phyloP scores from a whole-genome alignment of 2,329 filamentous ascomycete species.

The Cercospora beticola region DNA sequence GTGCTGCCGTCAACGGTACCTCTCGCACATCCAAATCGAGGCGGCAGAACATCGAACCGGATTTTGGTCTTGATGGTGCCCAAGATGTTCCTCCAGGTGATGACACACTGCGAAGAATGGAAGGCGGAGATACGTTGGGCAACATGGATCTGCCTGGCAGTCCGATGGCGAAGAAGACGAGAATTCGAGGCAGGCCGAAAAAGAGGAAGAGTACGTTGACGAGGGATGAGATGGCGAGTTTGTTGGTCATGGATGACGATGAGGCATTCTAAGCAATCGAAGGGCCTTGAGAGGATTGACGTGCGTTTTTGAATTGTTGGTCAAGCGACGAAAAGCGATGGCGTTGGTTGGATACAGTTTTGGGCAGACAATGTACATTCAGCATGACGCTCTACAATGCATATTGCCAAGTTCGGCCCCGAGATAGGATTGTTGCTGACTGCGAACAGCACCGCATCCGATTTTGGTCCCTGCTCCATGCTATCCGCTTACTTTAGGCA shows the following conservation, averaged over 20 bases:
- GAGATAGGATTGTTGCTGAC: not conserved
- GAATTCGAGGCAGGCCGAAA: constrained; percentile 57
- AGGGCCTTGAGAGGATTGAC: not conserved
- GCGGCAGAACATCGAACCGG: constrained; percentile 4
- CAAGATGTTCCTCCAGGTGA: constrained; percentile 31
- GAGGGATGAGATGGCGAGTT: constrained; percentile 69
- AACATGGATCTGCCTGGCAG: constrained; percentile 42
- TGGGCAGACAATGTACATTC: not conserved
- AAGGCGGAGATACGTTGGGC: constrained; percentile 31
- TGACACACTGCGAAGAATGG: constrained; percentile 19
- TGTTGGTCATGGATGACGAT: constrained; percentile 38
- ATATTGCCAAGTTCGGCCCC: too few species aligned
- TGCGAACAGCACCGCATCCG: not conserved
- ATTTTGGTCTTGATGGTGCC: constrained; percentile 28
- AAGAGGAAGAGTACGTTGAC: constrained; percentile 72
- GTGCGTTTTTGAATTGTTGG: not conserved
- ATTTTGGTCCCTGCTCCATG: not conserved
- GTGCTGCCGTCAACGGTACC: not conserved
- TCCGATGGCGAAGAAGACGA: constrained; percentile 45
- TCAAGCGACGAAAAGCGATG: not conserved
- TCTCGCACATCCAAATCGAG: constrained; percentile 6
- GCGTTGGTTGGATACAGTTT: not conserved
- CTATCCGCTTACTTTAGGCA: too few species aligned
- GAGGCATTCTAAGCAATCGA: not conserved
- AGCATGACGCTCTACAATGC: not conserved